Evolutionary conservation across 2,329 filamentous ascomycete species (phyloP), one percentile per base, ranked within the genome.

Genomic region (Metarhizium sp.): DNA sequence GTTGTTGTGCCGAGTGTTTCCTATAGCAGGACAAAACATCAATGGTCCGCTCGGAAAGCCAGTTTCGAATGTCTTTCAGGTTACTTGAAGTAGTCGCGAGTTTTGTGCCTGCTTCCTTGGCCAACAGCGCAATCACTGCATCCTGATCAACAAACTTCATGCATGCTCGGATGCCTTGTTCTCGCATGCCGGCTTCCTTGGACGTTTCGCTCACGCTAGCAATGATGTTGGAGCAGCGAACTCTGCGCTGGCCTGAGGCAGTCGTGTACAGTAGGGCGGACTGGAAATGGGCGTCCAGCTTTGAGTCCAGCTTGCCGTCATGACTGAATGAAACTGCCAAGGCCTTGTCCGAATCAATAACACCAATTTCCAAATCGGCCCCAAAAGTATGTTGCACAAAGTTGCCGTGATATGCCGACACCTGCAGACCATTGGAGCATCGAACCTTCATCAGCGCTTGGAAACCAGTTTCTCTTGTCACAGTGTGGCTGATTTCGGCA

Each of bases 381-480:
- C 91, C 92, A 66, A 96, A 95, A 0, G 89, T 94, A 72, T 96
- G 91, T 67, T 99, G 94, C 52, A 95, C 82, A 67, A 97, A 99
- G 73, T 95, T 96, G 62, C 94, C 94, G 65, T 96, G 90, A 67
- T 99, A 99, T n/a, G 84, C 83, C 16, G 90, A 85, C 16, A 99
- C 87, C 68, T 99, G 94, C 53, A 99, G 78, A 18, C 94, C 94
- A 64, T 96, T 99, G 18, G 92, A 96, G 74, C 94, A 99, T 59
- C 94, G 87, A 56, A 99, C 92, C 77, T 99, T 99, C 90, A 99
- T 95, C 63, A 99, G 76, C 20, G 91, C 91, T 71, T 96, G 92
- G 75, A 90, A 97, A 25, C 94, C 94, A 50, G 92, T 96, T 69
- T 96, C 92, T 59, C 94, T 81, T 2, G 85, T 91, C 34, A 96